Evolutionary conservation across 106 monocot species (phyloP).

Genomic region (Dactylorhiza incarnata): DNA sequence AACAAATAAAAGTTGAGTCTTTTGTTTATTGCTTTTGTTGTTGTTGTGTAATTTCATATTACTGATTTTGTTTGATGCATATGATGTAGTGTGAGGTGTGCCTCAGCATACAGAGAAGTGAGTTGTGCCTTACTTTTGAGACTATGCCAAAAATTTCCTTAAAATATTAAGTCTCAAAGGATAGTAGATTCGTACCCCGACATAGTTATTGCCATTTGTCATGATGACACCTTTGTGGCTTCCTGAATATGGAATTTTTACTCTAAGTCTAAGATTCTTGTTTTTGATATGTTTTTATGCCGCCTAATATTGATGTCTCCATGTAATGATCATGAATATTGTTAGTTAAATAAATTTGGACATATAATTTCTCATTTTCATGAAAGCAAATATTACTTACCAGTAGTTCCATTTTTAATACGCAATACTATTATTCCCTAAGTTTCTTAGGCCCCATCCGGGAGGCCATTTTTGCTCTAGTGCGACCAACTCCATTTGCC

Average conservation of each 20-base stretch:
- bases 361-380: not conserved
- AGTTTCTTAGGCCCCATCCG: not conserved
- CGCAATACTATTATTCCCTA: not conserved
- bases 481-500: too few species aligned
- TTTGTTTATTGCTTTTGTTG: not conserved
- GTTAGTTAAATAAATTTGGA: not conserved
- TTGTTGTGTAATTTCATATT: not conserved
- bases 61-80: not conserved
- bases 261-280: too few species aligned
- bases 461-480: too few species aligned
- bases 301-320: not conserved
- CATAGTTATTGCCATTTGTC: too few species aligned
- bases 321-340: not conserved
- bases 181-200: too few species aligned
- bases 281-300: not conserved
- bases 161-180: too few species aligned
- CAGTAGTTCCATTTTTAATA: not conserved
- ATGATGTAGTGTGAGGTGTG: not conserved
- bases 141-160: too few species aligned
- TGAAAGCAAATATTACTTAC: not conserved
- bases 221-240: too few species aligned
- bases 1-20: not conserved
- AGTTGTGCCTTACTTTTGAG: too few species aligned
- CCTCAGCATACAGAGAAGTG: too few species aligned
- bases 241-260: too few species aligned